A percentile compares a stretch with the other conserved stretches of the same genome.
Evolutionary conservation across 768 basidiomycete species (phyloP).

Genomic region (Termitomyces sp.): DNA sequence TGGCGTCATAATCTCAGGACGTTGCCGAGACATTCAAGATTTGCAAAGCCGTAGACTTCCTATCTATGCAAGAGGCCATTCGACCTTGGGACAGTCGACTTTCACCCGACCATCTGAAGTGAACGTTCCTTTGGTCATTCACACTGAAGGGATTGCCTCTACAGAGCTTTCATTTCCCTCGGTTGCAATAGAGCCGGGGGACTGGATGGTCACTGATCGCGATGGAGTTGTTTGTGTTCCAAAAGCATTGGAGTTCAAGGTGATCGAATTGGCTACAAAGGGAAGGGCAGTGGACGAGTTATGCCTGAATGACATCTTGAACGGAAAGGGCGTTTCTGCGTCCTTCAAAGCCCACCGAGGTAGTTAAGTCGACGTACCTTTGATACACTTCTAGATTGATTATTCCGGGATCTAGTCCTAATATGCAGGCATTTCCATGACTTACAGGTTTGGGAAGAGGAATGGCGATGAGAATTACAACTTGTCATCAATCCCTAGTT

Average conservation of each 20-base stretch:
- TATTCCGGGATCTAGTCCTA: too few species aligned
- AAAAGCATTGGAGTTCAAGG: slow-evolving; percentile 41
- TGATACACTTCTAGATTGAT: neutral
- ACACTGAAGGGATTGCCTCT: slow-evolving; percentile 28
- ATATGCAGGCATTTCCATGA: too few species aligned
- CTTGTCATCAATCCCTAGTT: too few species aligned
- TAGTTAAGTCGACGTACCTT: neutral
- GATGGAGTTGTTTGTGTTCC: slow-evolving; percentile 89
- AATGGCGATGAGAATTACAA: too few species aligned
- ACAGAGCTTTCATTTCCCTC: slow-evolving; percentile 42
- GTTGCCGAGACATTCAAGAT: slow-evolving; percentile 81
- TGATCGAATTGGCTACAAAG: slow-evolving; percentile 51
- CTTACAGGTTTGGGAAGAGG: too few species aligned
- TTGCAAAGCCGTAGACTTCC: slow-evolving; percentile 67
- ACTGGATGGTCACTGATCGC: slow-evolving; percentile 81
- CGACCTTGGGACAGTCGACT: slow-evolving; percentile 81
- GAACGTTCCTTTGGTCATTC: slow-evolving; percentile 56
- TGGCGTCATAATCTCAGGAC: slow-evolving; percentile 80
- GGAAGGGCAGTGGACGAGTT: slow-evolving; percentile 61
- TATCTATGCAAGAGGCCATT: slow-evolving; percentile 77
- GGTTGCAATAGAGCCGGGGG: slow-evolving; percentile 62
- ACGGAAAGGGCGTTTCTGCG: slow-evolving; percentile 67
- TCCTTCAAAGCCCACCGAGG: slow-evolving; percentile 79
- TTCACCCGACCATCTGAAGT: slow-evolving; percentile 79
- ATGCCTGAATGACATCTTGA: slow-evolving; percentile 71